Evolutionary conservation across 768 basidiomycete species (phyloP).

Genomic region (Mycena olivaceomarginata): DNA sequence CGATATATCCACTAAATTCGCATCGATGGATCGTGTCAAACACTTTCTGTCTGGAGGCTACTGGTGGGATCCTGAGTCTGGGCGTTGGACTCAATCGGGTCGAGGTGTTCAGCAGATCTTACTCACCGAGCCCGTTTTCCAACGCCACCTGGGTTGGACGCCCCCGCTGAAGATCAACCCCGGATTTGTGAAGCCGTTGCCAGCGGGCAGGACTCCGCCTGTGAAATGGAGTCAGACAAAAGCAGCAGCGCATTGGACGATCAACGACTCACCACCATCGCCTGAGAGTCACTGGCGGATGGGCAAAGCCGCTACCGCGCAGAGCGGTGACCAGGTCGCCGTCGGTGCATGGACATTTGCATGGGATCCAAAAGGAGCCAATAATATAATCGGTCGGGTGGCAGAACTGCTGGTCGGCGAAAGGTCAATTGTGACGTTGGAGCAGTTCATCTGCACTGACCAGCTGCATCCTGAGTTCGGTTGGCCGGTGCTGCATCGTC

Average conservation of each 20-base stretch:
- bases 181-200: no score
- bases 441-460: constrained; percentile 30
- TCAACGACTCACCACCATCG: no score
- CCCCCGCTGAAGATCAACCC: no score
- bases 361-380: no score
- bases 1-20: constrained; percentile 53
- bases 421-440: constrained; percentile 18
- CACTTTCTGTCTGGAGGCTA: constrained; percentile 39
- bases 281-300: no score
- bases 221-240: background rate
- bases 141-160: constrained; percentile 34
- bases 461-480: no score
- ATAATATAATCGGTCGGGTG: constrained; percentile 18
- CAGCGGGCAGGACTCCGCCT: no score
- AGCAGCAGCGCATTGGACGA: background rate
- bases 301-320: no score
- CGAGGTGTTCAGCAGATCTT: constrained; percentile 15
- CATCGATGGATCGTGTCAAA: constrained; percentile 52
- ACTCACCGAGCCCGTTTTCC: background rate
- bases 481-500: no score
- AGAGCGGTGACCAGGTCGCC: no score
- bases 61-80: constrained; percentile 41
- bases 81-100: constrained; percentile 31
- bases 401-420: no score
- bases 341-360: no score